Evolutionary conservation across 2,329 filamentous ascomycete species (phyloP), one percentile per base, ranked within the genome.

Genomic region (Trichophyton verrucosum): DNA sequence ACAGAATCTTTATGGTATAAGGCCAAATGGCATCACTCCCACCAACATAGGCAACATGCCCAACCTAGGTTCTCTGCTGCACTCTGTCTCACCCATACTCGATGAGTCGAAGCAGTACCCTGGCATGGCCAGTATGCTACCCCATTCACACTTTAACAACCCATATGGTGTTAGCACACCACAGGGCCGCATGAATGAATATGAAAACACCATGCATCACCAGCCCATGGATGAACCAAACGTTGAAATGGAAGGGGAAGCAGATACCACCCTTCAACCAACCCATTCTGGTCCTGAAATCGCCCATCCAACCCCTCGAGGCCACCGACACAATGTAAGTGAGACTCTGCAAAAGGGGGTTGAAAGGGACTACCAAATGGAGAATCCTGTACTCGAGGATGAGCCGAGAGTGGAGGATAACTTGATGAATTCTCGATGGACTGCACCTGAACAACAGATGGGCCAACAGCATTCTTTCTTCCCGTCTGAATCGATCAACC

Each of bases 341-440:
- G 82, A 86, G 64, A 89, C 84, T 53, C 80, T 95, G 24, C 90
- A 96, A 71, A 86, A 86, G 64, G 90, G 94, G 66, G 86, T 95
- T 61, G 87, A 94, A 57, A 88, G 91, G 68, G 89, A 95, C 68
- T 92, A 94, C 69, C 89, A 92, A 67, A 74, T 94, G 63, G 88
- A 91, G 70, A 85, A 91, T 70, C 85, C 89, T 63, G 86, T 92
- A 68, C 78, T 92, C 57, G 87, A 91, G 62, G 86, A 91, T 66
- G 86, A 88, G 60, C 87, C 89, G 65, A 64, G 66, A 15, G 65
- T 69, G 0, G 65, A 66, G 51, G 67, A 68, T 44, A 71, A 69
- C 24, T 60, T 73, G 55, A 63, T 74, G 40, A 66, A 72, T 47
- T 71, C 71, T 36, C 70, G 66, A 20, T 76, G 74, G 74, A 72